These are phyloP conservation scores for Colletotrichum sp. DNA, from an alignment of 2,329 filamentous ascomycete genomes.

Conservation along the genomic window DNA sequence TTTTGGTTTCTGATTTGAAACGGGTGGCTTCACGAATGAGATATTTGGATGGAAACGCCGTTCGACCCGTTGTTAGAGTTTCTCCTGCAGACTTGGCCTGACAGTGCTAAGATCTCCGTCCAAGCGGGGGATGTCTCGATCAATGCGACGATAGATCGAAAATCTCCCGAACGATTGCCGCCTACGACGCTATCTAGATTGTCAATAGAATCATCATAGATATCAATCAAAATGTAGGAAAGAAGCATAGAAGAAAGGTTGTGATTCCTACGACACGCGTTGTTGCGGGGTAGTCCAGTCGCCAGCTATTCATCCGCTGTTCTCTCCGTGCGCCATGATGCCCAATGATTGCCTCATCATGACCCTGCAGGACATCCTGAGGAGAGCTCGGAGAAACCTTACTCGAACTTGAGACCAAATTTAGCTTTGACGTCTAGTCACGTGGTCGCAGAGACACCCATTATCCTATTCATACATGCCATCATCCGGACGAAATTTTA, in stretches of 20 bases:
- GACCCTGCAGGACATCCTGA: neutral
- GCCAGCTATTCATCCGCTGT: neutral
- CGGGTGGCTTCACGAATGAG: neutral
- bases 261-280: neutral
- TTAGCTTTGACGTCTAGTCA: conserved; percentile 15
- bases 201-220: neutral
- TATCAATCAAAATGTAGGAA: neutral
- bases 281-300: neutral
- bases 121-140: neutral
- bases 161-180: neutral
- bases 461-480: neutral
- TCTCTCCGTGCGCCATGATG: neutral
- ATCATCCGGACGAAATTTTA: neutral
- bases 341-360: neutral
- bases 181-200: neutral
- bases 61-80: neutral
- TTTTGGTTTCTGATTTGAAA: conserved; percentile 16
- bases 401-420: conserved; percentile 3
- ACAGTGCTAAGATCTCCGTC: conserved; percentile 3
- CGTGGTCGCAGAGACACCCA: neutral
- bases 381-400: neutral
- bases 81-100: neutral
- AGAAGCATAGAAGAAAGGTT: neutral
- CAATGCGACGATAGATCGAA: neutral
- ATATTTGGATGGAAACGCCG: neutral